Evolutionary conservation across 352 stramenopile species (phyloP).

Genomic region (Plasmopara viticola): DNA sequence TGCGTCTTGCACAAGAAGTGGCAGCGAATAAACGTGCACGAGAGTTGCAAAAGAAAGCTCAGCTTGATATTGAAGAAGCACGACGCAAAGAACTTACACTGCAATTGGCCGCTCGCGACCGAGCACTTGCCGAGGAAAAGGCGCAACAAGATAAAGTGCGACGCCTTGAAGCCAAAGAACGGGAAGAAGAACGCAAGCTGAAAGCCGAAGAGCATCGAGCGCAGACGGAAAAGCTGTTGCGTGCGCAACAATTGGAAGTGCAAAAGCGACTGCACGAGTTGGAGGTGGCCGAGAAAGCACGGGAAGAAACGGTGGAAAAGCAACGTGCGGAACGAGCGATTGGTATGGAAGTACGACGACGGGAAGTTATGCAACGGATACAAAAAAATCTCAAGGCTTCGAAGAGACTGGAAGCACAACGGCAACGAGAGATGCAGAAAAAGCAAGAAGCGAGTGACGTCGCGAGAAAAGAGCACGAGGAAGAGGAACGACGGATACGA

Average conservation of each 20-base stretch:
- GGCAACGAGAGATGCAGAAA: conserved; percentile 54
- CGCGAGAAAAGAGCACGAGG: conserved; percentile 48
- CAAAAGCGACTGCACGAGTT: conserved; percentile 49
- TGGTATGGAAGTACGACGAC: conserved; percentile 62
- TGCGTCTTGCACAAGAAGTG: conserved; percentile 56
- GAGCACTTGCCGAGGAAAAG: conserved; percentile 69
- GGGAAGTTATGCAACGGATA: conserved; percentile 54
- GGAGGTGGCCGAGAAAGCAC: conserved; percentile 51
- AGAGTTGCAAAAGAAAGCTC: conserved; percentile 80
- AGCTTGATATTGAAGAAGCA: conserved; percentile 81
- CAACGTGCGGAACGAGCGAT: conserved; percentile 52
- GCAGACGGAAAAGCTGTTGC: conserved; percentile 45
- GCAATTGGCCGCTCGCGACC: conserved; percentile 66
- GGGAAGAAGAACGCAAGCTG: conserved; percentile 63
- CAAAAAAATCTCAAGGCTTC: conserved; percentile 64
- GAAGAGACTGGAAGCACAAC: conserved; percentile 50
- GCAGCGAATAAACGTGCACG: conserved; percentile 67
- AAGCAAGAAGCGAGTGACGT: conserved; percentile 59
- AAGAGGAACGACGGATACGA: conserved; percentile 46
- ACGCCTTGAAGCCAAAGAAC: conserved; percentile 55
- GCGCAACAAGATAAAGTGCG: conserved; percentile 62
- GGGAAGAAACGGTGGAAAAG: conserved; percentile 70
- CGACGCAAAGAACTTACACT: conserved; percentile 50
- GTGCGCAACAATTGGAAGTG: conserved; percentile 66
- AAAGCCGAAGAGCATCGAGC: conserved; percentile 70